Percentiles rank a stretch among this genome's conserved stretches.
Evolutionary conservation across 2,329 filamentous ascomycete species (phyloP).

Genomic region (Colletotrichum falcatum): DNA sequence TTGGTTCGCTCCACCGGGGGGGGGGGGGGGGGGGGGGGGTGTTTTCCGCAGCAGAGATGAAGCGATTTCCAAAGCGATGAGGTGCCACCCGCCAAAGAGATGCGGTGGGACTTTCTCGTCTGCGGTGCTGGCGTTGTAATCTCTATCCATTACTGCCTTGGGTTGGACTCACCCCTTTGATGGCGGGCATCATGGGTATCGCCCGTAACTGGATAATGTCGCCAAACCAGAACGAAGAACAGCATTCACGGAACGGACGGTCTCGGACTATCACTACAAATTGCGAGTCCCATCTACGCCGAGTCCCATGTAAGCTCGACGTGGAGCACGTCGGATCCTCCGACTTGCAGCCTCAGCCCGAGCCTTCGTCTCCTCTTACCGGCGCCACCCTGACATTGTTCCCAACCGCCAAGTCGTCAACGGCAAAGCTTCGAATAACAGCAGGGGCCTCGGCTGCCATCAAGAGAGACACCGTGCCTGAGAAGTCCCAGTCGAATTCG

Average conservation of each 20-base stretch:
- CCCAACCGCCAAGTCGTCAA: not conserved
- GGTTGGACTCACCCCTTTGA: no score
- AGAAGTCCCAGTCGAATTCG: not conserved
- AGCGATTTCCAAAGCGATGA: no score
- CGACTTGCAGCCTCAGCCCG: not conserved
- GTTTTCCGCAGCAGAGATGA: not conserved
- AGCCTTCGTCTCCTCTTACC: not conserved
- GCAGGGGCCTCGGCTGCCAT: no score
- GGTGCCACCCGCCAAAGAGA: no score
- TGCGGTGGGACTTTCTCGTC: no score
- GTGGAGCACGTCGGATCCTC: not conserved
- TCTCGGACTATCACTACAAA: not conserved
- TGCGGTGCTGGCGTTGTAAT: no score
- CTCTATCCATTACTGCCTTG: no score
- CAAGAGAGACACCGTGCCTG: not conserved
- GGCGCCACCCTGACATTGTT: not conserved
- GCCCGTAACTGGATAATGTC: no score
- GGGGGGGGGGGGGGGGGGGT: no score
- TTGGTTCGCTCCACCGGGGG: conserved; percentile 15
- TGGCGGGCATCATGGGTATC: no score
- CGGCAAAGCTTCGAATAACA: not conserved
- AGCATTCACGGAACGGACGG: not conserved
- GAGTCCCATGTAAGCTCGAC: not conserved
- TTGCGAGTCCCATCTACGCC: not conserved
- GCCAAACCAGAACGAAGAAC: not conserved